phyloP scores from a whole-genome alignment of 306 rosid species.

The Vigna trinervia region DNA sequence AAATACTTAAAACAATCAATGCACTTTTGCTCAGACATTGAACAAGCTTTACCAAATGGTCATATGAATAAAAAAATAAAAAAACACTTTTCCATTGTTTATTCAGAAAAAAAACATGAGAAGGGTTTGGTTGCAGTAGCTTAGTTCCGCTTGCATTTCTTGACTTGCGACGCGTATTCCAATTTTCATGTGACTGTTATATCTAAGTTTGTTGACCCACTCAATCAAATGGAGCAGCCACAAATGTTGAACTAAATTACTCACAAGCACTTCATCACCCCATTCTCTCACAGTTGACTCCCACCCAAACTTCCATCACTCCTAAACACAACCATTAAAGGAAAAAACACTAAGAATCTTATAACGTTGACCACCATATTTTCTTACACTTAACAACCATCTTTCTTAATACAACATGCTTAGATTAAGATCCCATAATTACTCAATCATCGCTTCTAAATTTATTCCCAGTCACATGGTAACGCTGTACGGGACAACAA shows the following conservation, averaged over 20 bases:
- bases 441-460: background rate
- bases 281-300: conserved; percentile 36
- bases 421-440: background rate
- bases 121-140: conserved; percentile 17
- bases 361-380: conserved; percentile 16
- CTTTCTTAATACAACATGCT: background rate
- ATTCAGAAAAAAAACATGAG: background rate
- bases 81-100: background rate
- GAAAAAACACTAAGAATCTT: background rate
- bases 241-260: background rate
- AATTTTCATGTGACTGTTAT: background rate
- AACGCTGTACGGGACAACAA: background rate
- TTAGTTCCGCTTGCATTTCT: conserved; percentile 22
- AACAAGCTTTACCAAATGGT: background rate
- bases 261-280: background rate
- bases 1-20: too few relatives aligned
- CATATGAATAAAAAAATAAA: background rate
- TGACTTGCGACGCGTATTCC: conserved; percentile 38
- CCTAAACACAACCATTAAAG: too few relatives aligned
- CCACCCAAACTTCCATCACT: conserved; percentile 1
- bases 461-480: conserved; percentile 25
- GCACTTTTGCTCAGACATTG: background rate
- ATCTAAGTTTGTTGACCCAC: conserved; percentile 41
- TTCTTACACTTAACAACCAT: background rate
- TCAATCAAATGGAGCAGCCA: conserved; percentile 44